Evolutionary conservation across 331 rosid genomes (phyloP), one percentile per base, ranked within the genome.

Genomic region (Malus hybrid): DNA sequence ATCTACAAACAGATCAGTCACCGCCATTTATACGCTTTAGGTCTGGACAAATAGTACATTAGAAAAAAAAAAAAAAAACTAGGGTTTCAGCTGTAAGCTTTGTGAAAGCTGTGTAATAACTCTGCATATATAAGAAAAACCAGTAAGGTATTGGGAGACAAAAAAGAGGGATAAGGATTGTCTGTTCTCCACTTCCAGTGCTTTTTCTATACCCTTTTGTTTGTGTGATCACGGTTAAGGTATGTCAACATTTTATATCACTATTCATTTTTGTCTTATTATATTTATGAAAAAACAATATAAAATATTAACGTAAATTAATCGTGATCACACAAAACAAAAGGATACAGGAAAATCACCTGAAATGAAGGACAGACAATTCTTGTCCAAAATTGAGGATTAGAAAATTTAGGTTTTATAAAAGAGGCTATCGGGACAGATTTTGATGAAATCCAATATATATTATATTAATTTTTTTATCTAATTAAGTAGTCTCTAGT

Each of bases 71-170:
- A 76, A 26, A 12, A 80, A 83, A 75, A 63, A 56, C 81, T 77
- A 82, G 74, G 88, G 66, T 75, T 83, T 88, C 63, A 82, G 82
- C 71, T 60, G 75, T 50, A 80, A 79, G 79, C 61, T 80, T 82
- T 50, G 55, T 71, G 67, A 34, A 71, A 71, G 22, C 75, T 6
- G 2, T 50, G 56, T 50, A 42, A 42, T 64, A 75, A 74, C 75
- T 46, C 26, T 53, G 10, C 24, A 36, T 15, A 29, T 63, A 18
- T 16, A 63, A 6, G 18, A 30, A 64, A 64, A 52, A 18, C 9
- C 20, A 18, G 57, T 52, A 16, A 18, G 22, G 57, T 18, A 52
- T 18, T 18, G 81, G 80, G 88, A 84, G 88, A 84, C 94, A 81
- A 68, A 83, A 79, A 84, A 71, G 90, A 85, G 24, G 24, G 24